Evolutionary conservation across 2,329 filamentous ascomycete genomes (phyloP).

Genomic region (Coleophoma crateriformis): DNA sequence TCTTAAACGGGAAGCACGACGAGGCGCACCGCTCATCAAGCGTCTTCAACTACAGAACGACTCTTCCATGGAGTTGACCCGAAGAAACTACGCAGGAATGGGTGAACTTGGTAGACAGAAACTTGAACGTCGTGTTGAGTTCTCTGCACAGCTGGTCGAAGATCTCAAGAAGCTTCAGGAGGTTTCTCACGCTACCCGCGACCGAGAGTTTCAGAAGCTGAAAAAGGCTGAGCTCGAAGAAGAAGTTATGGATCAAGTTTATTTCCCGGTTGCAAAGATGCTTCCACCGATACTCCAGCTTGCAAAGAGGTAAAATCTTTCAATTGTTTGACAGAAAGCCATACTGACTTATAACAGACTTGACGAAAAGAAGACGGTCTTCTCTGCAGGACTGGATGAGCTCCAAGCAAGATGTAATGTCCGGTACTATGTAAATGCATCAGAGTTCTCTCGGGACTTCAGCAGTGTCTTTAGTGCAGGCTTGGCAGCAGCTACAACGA

Average conservation of each 20-base stretch:
- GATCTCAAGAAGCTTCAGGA: slow-evolving; percentile 74
- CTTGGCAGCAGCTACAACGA: slow-evolving; percentile 29
- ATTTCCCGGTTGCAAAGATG: slow-evolving; percentile 79
- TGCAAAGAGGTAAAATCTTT: no score
- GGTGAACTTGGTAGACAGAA: slow-evolving; percentile 75
- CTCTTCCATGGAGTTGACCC: slow-evolving; percentile 93
- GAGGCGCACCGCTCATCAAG: slow-evolving; percentile 88
- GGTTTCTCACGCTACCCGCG: slow-evolving; percentile 65
- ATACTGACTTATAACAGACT: slow-evolving; percentile 46
- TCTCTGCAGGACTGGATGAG: slow-evolving; percentile 43
- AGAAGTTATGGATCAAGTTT: slow-evolving; percentile 79
- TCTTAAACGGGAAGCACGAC: slow-evolving; percentile 84
- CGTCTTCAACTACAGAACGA: slow-evolving; percentile 92
- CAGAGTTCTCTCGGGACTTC: slow-evolving; percentile 52
- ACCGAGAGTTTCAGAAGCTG: slow-evolving; percentile 73
- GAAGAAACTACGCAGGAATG: slow-evolving; percentile 94
- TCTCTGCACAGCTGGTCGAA: slow-evolving; percentile 67
- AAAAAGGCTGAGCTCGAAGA: slow-evolving; percentile 71
- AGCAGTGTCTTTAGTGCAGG: slow-evolving; percentile 46
- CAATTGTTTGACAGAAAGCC: background rate
- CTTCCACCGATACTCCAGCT: slow-evolving; percentile 56
- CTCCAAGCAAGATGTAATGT: slow-evolving; percentile 46
- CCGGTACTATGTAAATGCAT: slow-evolving; percentile 51
- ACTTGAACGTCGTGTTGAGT: slow-evolving; percentile 78
- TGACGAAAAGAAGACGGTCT: slow-evolving; percentile 52